Base-by-base conservation (phyloP, 352 stramenopile genomes). In the Phytophthora sojae region DNA sequence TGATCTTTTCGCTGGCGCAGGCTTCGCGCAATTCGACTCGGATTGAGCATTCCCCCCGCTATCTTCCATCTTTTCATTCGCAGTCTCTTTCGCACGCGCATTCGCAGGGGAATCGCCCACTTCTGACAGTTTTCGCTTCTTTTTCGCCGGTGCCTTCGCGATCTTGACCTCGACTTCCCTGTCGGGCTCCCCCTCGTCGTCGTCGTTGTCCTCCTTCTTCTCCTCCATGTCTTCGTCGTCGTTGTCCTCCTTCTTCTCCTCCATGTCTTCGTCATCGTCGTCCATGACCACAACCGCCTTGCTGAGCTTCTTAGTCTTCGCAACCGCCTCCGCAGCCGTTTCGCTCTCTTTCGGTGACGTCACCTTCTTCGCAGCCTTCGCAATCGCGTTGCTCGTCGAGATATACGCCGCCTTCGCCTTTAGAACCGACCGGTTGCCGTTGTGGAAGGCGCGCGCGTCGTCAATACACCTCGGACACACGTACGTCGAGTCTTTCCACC, bases 401-500 rank as follows among this genome's bases (percentile, higher is more conserved):
- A 71, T 64, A 63, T 69, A 79, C 30, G 73, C 73, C 14, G 72
- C 47, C 67, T 93, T 93, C 21, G 76, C 64, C 61, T 85, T 87
- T 21, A 80, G 71, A 21, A 75, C 62, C n/a, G 75, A 69, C 12
- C 82, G 76, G 57, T 80, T 90, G 55, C 81, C 83, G 47, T 85
- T 90, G 73, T 93, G 85, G 53, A 93, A 93, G 19, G 78, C 76
- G 50, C 81, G 86, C 3, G 89, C 89, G 61, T 95, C 84, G 30
- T 91, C 83, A 52, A 94, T 90, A 76, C 89, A 96, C 26, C 74
- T 73, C 30, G 86, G 87, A 65, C 89, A 96, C 6, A 96, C 89
- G 67, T 96, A 96, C 7, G 88, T 93, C 56, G 89, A 92, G 65
- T 94, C 86, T 75, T 94, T 95, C 77, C 89, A 95, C 30, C 89